Evolutionary conservation across 441 rosid genomes (phyloP), one percentile per base, ranked within the genome.

Genomic region (Daphne laureola): DNA sequence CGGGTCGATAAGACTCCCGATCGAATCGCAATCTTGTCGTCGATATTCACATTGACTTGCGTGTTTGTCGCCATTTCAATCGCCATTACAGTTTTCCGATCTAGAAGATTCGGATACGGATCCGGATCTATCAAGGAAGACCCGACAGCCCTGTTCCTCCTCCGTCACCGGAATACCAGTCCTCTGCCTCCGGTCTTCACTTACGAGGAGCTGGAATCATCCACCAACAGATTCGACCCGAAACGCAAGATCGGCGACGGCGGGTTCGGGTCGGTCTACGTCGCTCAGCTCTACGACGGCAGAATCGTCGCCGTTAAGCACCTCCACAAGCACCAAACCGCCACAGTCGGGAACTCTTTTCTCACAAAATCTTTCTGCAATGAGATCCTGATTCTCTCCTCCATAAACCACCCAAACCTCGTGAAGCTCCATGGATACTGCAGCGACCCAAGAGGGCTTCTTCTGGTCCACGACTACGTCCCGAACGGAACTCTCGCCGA

Each of bases 361-460:
- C 80, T 84, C 0, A 65, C 80, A 55, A 90, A 83, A 43, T 85
- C 87, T 0, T 90, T 90, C 63, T 90, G 98, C 62, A 90, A 90
- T 17, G 96, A 90, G 71, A 90, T 90, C 61, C 46, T 90, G 53
- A 90, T 90, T 12, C 78, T 90, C 15, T 90, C 95, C 4, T 85
- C 96, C 0, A 81, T 90, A 26, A 43, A 81, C 36, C 96, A 87
- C 25, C 88, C 85, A 2, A 87, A 87, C 64, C 85, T 90, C 9
- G 98, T 90, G 7, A 87, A 71, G 70, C 86, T 90, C 48, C 95
- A 90, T 45, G 98, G 98, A 4, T 90, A 90, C 51, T 90, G 98
- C 81, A 78, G 87, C 63, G 98, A 90, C 61, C 95, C 95, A 31
- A 78, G 98, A 67, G 98, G 98, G 0, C 71, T 90, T 17, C 77